phyloP scores from a whole-genome alignment of 306 rosid genomes.

The Ziziphus jujuba region DNA sequence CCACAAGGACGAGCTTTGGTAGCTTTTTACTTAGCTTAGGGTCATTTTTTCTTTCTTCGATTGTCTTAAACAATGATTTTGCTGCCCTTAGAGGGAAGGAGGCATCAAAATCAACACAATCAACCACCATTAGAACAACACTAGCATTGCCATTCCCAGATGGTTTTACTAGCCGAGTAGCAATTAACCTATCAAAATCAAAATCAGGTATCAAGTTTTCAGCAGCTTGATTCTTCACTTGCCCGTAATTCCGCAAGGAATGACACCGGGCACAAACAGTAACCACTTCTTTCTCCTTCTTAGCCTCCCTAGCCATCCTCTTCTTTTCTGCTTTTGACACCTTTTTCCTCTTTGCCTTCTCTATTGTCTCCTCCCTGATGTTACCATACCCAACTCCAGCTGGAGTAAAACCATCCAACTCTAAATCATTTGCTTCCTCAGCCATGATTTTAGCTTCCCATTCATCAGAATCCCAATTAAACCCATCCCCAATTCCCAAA shows the following conservation, averaged over 20 bases:
- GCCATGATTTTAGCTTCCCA: slow-evolving; percentile 60
- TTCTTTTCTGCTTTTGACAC: slow-evolving; percentile 77
- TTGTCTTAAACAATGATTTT: slow-evolving; percentile 65
- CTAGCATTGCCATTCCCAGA: slow-evolving; percentile 60
- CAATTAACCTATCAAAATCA: slow-evolving; percentile 80
- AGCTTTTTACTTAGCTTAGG: slow-evolving; percentile 52
- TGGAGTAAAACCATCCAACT: slow-evolving; percentile 67
- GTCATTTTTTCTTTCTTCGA: slow-evolving; percentile 52
- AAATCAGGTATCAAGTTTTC: slow-evolving; percentile 95
- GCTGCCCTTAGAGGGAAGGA: slow-evolving; percentile 81
- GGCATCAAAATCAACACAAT: slow-evolving; percentile 94
- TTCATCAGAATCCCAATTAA: slow-evolving; percentile 79
- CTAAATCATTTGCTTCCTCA: slow-evolving; percentile 48
- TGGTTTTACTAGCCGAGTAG: slow-evolving; percentile 70
- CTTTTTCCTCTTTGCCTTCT: slow-evolving; percentile 65
- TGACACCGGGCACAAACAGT: slow-evolving; percentile 92
- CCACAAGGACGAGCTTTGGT: slow-evolving; percentile 92
- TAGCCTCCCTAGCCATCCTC: slow-evolving; percentile 69
- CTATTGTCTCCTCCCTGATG: slow-evolving; percentile 55
- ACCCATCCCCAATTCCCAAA: slow-evolving; percentile 35
- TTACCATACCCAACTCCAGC: slow-evolving; percentile 91
- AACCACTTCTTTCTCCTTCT: slow-evolving; percentile 77
- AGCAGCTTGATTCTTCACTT: slow-evolving; percentile 73
- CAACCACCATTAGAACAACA: slow-evolving; percentile 88
- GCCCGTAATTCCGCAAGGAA: slow-evolving; percentile 88